Percentiles rank a stretch among this genome's conserved stretches.
Evolutionary conservation across 2,329 filamentous ascomycete species (phyloP).

Genomic region (Hymenoscyphus linearis): DNA sequence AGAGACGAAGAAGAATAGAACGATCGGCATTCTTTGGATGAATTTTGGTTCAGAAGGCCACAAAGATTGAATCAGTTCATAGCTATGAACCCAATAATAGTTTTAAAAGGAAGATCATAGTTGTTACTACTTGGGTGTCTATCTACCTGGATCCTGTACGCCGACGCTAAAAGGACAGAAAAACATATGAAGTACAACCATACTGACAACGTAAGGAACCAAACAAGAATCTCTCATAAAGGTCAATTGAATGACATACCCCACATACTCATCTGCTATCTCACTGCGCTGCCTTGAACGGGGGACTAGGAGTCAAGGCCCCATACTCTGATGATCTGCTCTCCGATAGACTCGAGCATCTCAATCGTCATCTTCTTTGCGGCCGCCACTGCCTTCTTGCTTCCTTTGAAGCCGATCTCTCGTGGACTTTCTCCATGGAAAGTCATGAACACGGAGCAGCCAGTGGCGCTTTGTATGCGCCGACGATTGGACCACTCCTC

Average conservation of each 20-base stretch:
- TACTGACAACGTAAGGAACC: too few relatives aligned
- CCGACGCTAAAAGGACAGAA: too few relatives aligned
- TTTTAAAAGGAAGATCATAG: too few relatives aligned
- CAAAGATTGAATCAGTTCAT: not conserved
- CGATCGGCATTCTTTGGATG: not conserved
- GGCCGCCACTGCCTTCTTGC: not conserved
- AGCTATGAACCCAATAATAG: not conserved
- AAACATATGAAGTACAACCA: too few relatives aligned
- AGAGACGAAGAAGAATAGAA: too few relatives aligned
- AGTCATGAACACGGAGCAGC: constrained; percentile 1
- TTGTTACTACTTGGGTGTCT: too few relatives aligned
- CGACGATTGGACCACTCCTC: not conserved
- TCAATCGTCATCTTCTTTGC: constrained; percentile 1
- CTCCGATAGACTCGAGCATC: not conserved
- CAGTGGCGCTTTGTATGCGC: not conserved
- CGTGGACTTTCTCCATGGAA: not conserved
- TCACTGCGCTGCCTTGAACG: too few relatives aligned
- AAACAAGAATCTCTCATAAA: too few relatives aligned
- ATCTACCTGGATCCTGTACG: too few relatives aligned
- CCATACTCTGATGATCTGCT: not conserved
- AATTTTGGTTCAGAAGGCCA: not conserved
- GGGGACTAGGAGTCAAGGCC: not conserved
- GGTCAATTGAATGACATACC: too few relatives aligned
- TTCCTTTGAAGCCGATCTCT: constrained; percentile 4
- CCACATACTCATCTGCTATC: too few relatives aligned